These are phyloP conservation scores for Ganoderma meredithae DNA, from an alignment of 1,284 basidiomycete genomes.

Conservation along the genomic window DNA sequence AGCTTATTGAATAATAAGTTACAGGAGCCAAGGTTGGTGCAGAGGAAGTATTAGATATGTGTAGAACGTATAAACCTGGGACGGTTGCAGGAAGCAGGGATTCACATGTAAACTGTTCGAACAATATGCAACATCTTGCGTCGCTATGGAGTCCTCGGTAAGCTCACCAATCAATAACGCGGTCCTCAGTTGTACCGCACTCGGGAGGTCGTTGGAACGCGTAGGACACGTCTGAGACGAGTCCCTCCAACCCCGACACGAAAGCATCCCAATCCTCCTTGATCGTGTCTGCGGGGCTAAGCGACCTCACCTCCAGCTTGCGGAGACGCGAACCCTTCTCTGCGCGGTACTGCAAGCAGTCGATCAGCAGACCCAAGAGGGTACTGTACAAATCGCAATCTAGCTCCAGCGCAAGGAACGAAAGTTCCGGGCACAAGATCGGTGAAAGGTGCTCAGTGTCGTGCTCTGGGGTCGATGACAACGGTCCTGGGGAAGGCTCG, in stretches of 20 bases:
- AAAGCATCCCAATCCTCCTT: not conserved
- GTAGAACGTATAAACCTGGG: no score
- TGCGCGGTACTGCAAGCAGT: not conserved
- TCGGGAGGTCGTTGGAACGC: not conserved
- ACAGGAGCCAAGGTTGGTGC: not conserved
- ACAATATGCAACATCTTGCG: not conserved
- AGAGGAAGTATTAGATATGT: not conserved
- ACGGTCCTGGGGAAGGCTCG: not conserved
- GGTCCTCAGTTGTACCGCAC: not conserved
- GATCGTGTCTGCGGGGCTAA: not conserved
- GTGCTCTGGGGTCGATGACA: not conserved
- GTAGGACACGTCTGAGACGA: not conserved
- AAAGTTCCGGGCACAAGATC: not conserved
- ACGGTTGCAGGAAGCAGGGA: not conserved
- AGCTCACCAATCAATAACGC: not conserved
- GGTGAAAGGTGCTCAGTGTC: not conserved
- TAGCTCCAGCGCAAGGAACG: not conserved
- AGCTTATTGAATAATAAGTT: not conserved
- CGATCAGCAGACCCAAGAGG: not conserved
- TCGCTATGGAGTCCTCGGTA: not conserved
- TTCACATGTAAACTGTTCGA: not conserved
- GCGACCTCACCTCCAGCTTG: constrained; percentile 1
- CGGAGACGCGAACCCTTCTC: not conserved
- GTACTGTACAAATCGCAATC: not conserved
- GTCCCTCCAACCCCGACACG: not conserved